These are phyloP conservation scores for Spathaspora arborariae DNA, from an alignment of 805 yeast genomes.

Conservation along the genomic window DNA sequence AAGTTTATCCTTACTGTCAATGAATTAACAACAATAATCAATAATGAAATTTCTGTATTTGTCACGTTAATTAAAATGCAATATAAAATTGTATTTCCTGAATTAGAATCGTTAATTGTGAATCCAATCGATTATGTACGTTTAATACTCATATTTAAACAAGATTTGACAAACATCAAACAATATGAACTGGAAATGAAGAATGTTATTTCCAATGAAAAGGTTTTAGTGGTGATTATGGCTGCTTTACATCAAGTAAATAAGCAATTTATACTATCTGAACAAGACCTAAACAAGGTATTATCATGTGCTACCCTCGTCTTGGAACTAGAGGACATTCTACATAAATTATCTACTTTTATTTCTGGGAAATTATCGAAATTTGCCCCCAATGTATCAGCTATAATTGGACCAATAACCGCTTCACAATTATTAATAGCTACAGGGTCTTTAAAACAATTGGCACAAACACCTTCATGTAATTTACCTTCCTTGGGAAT, in stretches of 20 bases:
- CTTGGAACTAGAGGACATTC: slow-evolving; percentile 40
- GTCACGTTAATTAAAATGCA: slow-evolving; percentile 47
- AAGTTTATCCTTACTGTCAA: slow-evolving; percentile 53
- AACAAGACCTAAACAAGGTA: slow-evolving; percentile 34
- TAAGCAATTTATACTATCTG: slow-evolving; percentile 19
- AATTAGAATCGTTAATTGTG: slow-evolving; percentile 58
- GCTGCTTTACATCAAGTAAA: slow-evolving; percentile 54
- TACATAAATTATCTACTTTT: slow-evolving; percentile 44
- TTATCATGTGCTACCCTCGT: slow-evolving; percentile 46
- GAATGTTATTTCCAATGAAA: slow-evolving; percentile 54
- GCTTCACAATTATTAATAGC: slow-evolving; percentile 70
- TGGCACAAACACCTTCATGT: slow-evolving; percentile 75
- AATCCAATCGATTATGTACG: slow-evolving; percentile 61
- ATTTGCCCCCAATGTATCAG: slow-evolving; percentile 78
- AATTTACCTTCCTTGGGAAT: slow-evolving; percentile 78
- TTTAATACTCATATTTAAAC: slow-evolving; percentile 49
- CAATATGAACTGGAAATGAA: slow-evolving; percentile 34
- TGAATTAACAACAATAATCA: slow-evolving; percentile 49
- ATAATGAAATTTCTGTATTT: slow-evolving; percentile 48
- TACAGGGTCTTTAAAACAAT: slow-evolving; percentile 62
- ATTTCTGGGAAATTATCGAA: slow-evolving; percentile 53
- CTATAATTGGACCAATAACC: slow-evolving; percentile 65
- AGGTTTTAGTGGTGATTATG: slow-evolving; percentile 69
- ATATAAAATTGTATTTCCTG: slow-evolving; percentile 66
- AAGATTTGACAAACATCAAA: slow-evolving; percentile 31